A percentile compares a stretch with the other conserved stretches of the same genome.
phyloP scores from a whole-genome alignment of 2,329 filamentous ascomycete species.

The Arthrinium puccinioides region DNA sequence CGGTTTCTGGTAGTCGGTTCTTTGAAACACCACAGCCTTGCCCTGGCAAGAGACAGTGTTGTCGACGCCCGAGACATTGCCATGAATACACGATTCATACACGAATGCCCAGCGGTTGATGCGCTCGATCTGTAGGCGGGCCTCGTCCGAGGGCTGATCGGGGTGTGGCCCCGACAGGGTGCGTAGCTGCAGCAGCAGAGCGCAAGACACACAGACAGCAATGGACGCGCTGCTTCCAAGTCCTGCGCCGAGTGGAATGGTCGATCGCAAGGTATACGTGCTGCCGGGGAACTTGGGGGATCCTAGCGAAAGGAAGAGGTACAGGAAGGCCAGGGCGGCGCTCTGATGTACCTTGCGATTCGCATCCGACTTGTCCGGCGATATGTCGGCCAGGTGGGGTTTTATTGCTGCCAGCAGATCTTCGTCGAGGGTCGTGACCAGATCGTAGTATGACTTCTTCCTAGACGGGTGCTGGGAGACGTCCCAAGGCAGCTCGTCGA shows the following conservation, averaged over 20 bases:
- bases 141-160: conserved; percentile 82
- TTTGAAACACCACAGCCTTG: conserved; percentile 87
- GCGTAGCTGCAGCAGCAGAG: conserved; percentile 79
- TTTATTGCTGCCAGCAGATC: conserved; percentile 76
- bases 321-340: conserved; percentile 81
- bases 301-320: conserved; percentile 84
- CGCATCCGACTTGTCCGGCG: conserved; percentile 56
- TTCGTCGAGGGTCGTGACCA: conserved; percentile 74
- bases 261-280: conserved; percentile 85
- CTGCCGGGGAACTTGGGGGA: conserved; percentile 72
- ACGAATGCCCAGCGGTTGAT: conserved; percentile 99
- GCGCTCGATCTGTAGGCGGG: conserved; percentile 82
- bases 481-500: conserved; percentile 83
- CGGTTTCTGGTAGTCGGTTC: conserved; percentile 69
- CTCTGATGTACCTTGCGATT: conserved; percentile 77
- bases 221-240: conserved; percentile 93
- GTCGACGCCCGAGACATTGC: conserved; percentile 92
- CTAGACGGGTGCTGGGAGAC: conserved; percentile 72
- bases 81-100: conserved; percentile 93
- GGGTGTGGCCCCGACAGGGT: conserved; percentile 85
- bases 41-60: conserved; percentile 93
- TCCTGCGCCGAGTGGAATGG: conserved; percentile 86
- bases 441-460: conserved; percentile 92
- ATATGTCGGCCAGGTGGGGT: conserved; percentile 69
- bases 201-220: conserved; percentile 77